These are phyloP conservation scores for sweet orange (Citrus sinensis) DNA, from an alignment of 345 rosid genomes.

Conservation along the genomic window DNA sequence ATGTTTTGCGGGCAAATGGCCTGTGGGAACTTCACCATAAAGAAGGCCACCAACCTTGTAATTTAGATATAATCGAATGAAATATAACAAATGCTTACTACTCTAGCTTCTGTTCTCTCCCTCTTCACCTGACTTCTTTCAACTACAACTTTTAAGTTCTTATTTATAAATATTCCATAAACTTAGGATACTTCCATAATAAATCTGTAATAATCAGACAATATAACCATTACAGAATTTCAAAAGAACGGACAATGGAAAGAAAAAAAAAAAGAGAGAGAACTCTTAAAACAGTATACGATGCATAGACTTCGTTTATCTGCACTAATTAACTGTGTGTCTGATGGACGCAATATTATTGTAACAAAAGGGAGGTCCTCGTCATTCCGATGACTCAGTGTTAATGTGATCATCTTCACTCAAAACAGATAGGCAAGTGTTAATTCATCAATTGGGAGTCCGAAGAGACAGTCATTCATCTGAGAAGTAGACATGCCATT, in stretches of 20 bases:
- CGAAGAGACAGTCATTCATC: background rate
- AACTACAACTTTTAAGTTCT: too few relatives aligned
- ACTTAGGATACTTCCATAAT: too few relatives aligned
- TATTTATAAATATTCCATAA: too few relatives aligned
- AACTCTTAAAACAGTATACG: background rate
- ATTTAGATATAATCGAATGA: too few relatives aligned
- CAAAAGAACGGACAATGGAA: background rate
- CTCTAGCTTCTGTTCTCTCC: too few relatives aligned
- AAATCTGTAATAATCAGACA: background rate
- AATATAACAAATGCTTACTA: too few relatives aligned
- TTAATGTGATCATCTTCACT: background rate
- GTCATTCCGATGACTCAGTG: background rate
- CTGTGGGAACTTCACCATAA: too few relatives aligned
- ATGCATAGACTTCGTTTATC: conserved; percentile 21
- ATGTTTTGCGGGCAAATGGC: too few relatives aligned
- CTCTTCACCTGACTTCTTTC: too few relatives aligned
- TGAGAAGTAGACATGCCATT: background rate
- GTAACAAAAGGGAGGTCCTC: background rate
- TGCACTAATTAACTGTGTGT: conserved; percentile 16
- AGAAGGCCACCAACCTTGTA: too few relatives aligned
- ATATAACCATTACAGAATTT: background rate
- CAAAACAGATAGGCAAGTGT: background rate
- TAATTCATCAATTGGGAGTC: background rate
- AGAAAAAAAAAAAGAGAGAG: background rate
- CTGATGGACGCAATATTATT: background rate